Percentiles rank a stretch among this genome's conserved stretches.
Conservation (phyloP, 148 eudicot genomes). For the Arbutus unedo region DNA sequence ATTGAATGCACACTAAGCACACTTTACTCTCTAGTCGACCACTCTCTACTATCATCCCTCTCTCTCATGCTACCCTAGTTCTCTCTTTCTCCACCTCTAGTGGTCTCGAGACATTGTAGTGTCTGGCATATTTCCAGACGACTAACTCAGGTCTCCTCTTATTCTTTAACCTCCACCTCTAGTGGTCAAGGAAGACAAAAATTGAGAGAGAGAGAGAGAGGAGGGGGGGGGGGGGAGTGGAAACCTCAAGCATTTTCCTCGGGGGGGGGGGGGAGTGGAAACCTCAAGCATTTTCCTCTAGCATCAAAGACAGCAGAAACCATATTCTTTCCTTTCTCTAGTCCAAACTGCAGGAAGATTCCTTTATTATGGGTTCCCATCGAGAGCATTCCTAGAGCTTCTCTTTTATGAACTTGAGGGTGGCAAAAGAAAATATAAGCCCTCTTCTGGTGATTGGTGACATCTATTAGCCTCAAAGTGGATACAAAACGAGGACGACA, state of each 20-base stretch:
- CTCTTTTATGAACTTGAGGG: not conserved
- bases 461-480: not conserved
- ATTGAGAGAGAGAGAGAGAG: too few species aligned
- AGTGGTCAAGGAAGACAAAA: too few species aligned
- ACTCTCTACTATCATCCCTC: too few species aligned
- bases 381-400: not conserved
- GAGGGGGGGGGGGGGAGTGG: not conserved
- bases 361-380: not conserved
- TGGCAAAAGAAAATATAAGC: not conserved
- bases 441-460: too few species aligned
- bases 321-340: not conserved
- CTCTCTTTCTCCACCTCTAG: too few species aligned
- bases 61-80: too few species aligned
- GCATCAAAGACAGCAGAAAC: not conserved
- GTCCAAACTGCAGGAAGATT: not conserved
- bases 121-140: too few species aligned
- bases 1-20: too few species aligned
- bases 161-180: too few species aligned
- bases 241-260: not conserved
- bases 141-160: too few species aligned
- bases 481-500: not conserved
- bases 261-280: not conserved
- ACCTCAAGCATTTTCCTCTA: not conserved
- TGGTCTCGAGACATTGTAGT: too few species aligned
- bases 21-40: too few species aligned